These are phyloP conservation scores for Gynostemma pentaphyllum DNA, from an alignment of 306 rosid species.

Conservation along the genomic window DNA sequence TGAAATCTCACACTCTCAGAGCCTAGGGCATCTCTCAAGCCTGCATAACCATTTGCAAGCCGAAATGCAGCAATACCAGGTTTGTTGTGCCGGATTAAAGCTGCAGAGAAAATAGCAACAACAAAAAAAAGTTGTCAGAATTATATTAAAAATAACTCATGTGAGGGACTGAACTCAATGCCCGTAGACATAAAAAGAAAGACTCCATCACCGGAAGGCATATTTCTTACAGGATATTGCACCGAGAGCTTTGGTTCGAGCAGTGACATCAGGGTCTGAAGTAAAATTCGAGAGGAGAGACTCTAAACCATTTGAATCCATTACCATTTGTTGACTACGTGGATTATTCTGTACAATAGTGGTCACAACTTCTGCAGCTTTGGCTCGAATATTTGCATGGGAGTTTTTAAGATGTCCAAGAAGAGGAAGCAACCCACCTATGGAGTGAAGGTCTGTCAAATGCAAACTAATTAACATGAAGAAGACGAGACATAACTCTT, in stretches of 20 bases:
- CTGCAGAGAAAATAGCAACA: constrained; percentile 25
- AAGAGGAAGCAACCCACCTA: constrained; percentile 86
- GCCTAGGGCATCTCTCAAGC: constrained; percentile 58
- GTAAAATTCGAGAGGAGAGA: constrained; percentile 59
- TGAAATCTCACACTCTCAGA: constrained; percentile 81
- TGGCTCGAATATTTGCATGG: constrained; percentile 82
- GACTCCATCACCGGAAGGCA: not conserved
- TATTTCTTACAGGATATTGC: constrained; percentile 73
- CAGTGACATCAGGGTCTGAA: constrained; percentile 71
- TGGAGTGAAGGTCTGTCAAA: constrained; percentile 59
- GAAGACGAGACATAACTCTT: not conserved
- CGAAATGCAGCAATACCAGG: constrained; percentile 65
- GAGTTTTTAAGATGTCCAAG: constrained; percentile 67
- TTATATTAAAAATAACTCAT: not conserved
- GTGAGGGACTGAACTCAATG: not conserved
- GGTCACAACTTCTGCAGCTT: constrained; percentile 89
- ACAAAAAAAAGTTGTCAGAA: not conserved
- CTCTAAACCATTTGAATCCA: constrained; percentile 89
- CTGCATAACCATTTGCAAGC: constrained; percentile 83
- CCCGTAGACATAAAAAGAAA: not conserved
- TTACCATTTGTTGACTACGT: constrained; percentile 71
- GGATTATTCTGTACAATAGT: constrained; percentile 94
- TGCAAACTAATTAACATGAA: not conserved
- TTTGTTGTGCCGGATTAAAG: constrained; percentile 76
- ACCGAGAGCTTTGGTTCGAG: constrained; percentile 69